Percentiles rank a stretch among this genome's conserved stretches.
Evolutionary conservation across 768 basidiomycete species (phyloP).

Genomic region (Pleurotus djamor): DNA sequence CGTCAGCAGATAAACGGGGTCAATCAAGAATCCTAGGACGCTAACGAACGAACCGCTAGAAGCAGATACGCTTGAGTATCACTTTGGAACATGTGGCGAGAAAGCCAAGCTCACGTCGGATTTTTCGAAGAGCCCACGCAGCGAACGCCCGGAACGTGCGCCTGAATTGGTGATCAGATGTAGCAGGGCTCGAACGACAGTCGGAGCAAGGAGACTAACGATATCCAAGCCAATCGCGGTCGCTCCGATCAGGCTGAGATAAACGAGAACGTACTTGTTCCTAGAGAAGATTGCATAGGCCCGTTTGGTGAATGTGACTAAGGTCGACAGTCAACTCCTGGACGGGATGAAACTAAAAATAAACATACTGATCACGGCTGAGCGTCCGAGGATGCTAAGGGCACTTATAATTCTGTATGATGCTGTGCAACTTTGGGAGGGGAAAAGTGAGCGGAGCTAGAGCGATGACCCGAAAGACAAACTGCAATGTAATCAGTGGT

Average conservation of each 20-base stretch:
- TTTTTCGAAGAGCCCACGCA: slow-evolving; percentile 18
- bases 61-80: not conserved
- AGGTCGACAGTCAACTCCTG: not conserved
- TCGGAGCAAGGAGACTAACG: slow-evolving; percentile 12
- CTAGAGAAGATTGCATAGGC: slow-evolving; percentile 22
- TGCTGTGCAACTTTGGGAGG: slow-evolving; percentile 18
- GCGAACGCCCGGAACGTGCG: slow-evolving; percentile 16
- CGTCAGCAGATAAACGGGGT: not conserved
- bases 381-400: slow-evolving; percentile 25
- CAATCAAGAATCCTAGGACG: not conserved
- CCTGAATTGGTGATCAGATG: slow-evolving; percentile 10
- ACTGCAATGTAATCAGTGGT: too few species aligned
- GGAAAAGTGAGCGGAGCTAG: not conserved
- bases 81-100: too few species aligned
- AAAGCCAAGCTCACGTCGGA: slow-evolving; percentile 7
- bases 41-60: not conserved
- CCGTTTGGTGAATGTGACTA: slow-evolving; percentile 9
- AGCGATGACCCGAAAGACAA: too few species aligned
- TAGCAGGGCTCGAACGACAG: not conserved
- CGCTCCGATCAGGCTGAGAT: slow-evolving; percentile 18
- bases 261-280: slow-evolving; percentile 14
- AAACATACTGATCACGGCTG: slow-evolving; percentile 21
- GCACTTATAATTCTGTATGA: slow-evolving; percentile 24
- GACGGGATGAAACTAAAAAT: not conserved
- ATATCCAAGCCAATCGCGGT: slow-evolving; percentile 20